Evolutionary conservation across 2,329 filamentous ascomycete species (phyloP), one percentile per base, ranked within the genome.

Genomic region (Aspergillus sp.): DNA sequence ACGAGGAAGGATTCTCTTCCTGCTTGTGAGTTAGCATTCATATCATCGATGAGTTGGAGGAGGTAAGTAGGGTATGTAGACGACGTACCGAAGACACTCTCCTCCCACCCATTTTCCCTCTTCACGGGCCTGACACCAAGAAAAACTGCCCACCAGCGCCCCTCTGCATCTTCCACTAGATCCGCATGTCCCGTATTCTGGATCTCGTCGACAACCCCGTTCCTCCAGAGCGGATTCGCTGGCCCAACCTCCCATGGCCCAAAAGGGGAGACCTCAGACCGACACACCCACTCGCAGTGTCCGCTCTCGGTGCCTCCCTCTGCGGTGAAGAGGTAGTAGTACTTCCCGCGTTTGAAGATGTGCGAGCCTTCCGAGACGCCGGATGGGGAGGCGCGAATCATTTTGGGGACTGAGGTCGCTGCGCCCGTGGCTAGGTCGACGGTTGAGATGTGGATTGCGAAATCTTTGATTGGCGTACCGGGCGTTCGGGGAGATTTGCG

Each of bases 201-300:
- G 11, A 86, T 77, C 57, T 81, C 80, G 48, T 83, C 81, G 4
- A 79, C 72, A 0, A 77, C 72, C 0, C 80, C 80, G 57, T 84
- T 84, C 3, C 77, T 84, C 50, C 89, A 75, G 47, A 90, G 80
- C 50, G 87, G 80, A 58, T 86, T 85, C 51, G 84, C 74, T 0
- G 87, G 86, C 43, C 87, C 85, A 1, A 81, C 72, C 66, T 88
- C 84, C 73, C 89, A 91, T 0, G 87, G 87, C 0, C 88, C 88
- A 78, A 85, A 87, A 71, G 71, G 82, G 67, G 57, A 78, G 70
- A 6, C 82, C 78, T 55, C 84, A 79, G 62, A 87, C 76, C 84
- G 79, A 55, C 79, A 76, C 3, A 90, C 80, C 30, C 87, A 89
- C 67, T 83, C 84, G 3, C 85, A 83, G 66, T 90, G 88, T 0